These are phyloP conservation scores for Termitomyces sp. DNA, from an alignment of 768 basidiomycete genomes.

Conservation along the genomic window DNA sequence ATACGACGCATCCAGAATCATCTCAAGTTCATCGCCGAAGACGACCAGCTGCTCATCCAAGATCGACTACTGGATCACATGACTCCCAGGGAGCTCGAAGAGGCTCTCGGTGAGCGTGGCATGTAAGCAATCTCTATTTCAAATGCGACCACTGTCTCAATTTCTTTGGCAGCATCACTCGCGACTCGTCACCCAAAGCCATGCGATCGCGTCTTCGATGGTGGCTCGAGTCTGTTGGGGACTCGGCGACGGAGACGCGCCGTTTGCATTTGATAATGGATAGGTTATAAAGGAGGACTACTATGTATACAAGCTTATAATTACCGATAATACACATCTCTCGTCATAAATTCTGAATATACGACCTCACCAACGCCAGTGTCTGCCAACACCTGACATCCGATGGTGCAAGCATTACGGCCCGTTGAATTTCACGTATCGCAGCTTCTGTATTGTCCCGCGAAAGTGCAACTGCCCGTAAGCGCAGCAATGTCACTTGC, in stretches of 20 bases:
- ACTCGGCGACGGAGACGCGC: slow-evolving; percentile 30
- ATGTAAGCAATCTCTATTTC: slow-evolving; percentile 44
- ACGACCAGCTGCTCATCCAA: slow-evolving; percentile 57
- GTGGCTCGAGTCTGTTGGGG: slow-evolving; percentile 56
- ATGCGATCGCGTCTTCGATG: slow-evolving; percentile 49
- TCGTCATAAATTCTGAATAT: slow-evolving; percentile 3
- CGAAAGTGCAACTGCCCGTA: slow-evolving; percentile 44
- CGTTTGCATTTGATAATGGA: slow-evolving; percentile 45
- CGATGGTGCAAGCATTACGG: slow-evolving; percentile 57
- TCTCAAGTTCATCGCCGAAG: slow-evolving; percentile 44
- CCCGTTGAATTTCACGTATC: slow-evolving; percentile 50
- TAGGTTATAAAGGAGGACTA: slow-evolving; percentile 15
- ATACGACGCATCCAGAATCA: slow-evolving; percentile 37
- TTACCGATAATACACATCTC: slow-evolving; percentile 11
- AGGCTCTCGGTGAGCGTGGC: slow-evolving; percentile 72
- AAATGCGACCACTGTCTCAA: not conserved
- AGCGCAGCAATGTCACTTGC: slow-evolving; percentile 35
- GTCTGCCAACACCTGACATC: slow-evolving; percentile 49
- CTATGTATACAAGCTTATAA: slow-evolving; percentile 3
- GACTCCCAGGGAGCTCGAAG: slow-evolving; percentile 48
- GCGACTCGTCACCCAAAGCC: slow-evolving; percentile 31
- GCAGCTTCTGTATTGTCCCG: slow-evolving; percentile 19
- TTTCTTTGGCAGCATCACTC: slow-evolving; percentile 26
- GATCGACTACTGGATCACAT: slow-evolving; percentile 42
- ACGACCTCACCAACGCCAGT: slow-evolving; percentile 47